phyloP scores from a whole-genome alignment of 2,329 filamentous ascomycete genomes.

The Colletotrichum sp. region DNA sequence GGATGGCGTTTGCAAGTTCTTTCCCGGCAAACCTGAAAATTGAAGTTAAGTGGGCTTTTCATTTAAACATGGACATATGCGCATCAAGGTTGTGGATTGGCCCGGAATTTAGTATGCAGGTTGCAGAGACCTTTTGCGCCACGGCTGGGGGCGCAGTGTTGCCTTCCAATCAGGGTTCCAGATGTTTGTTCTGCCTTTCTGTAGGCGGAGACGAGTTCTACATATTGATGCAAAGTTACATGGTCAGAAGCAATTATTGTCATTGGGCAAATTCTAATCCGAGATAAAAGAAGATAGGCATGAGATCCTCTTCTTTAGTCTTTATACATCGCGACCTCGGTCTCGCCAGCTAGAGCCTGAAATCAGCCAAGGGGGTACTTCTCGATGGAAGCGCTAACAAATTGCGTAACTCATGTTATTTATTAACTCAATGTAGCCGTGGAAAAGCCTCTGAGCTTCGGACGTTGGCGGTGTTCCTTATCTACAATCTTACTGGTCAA shows the following conservation, averaged over 20 bases:
- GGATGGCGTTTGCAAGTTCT: neutral
- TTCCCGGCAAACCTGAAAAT: neutral
- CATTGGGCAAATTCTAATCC: neutral
- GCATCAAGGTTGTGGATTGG: neutral
- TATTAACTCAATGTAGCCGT: neutral
- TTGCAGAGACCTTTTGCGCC: neutral
- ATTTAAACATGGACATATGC: neutral
- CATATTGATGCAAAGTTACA: neutral
- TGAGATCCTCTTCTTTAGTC: neutral
- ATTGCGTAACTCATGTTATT: neutral
- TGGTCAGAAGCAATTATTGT: neutral
- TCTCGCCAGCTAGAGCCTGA: constrained; percentile 31
- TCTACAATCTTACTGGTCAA: constrained; percentile 30
- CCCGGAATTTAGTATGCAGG: neutral
- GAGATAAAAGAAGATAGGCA: neutral
- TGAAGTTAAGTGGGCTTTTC: neutral
- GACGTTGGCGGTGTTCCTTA: constrained; percentile 34
- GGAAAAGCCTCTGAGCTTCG: constrained; percentile 28
- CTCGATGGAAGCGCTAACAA: constrained; percentile 27
- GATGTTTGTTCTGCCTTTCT: neutral
- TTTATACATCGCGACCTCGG: constrained; percentile 6
- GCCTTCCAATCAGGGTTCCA: neutral
- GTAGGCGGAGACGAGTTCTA: neutral
- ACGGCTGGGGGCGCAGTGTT: neutral
- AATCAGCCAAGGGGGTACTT: constrained; percentile 30